Evolutionary conservation across 176 grass and related monocot species (phyloP).

Genomic region (Chloris gayana): DNA sequence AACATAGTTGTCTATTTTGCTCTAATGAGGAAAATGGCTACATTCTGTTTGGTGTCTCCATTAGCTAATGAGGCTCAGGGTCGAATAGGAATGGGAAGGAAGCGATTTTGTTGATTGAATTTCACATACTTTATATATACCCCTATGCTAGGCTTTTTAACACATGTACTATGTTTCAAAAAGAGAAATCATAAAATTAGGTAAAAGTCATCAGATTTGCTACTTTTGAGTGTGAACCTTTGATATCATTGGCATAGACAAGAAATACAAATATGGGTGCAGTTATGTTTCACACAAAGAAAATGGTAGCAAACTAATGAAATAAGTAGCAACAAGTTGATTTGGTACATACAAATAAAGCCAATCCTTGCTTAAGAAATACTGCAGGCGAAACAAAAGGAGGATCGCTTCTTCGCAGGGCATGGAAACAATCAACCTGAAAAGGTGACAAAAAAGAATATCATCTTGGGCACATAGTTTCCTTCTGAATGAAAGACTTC

Average conservation of each 20-base stretch:
- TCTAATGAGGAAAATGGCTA: neutral
- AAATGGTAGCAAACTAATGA: neutral
- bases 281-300: constrained; percentile 6
- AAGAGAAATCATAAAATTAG: neutral
- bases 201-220: constrained; percentile 3
- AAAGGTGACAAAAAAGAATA: constrained; percentile 27
- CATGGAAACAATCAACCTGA: constrained; percentile 90
- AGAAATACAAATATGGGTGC: neutral
- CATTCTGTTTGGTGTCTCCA: neutral
- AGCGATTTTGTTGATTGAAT: neutral
- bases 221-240: constrained; percentile 2
- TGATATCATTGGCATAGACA: neutral
- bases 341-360: constrained; percentile 71
- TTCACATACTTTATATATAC: neutral
- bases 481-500: constrained; percentile 6
- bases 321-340: constrained; percentile 4
- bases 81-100: neutral
- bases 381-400: constrained; percentile 78
- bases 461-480: constrained; percentile 8
- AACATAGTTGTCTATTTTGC: neutral
- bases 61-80: neutral
- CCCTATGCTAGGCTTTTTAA: neutral
- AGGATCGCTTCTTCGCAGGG: constrained; percentile 83
- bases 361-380: constrained; percentile 80
- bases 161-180: neutral